Percentiles rank a stretch among this genome's conserved stretches.
phyloP scores from a whole-genome alignment of 345 rosid species.

The Linum usitatissimum region DNA sequence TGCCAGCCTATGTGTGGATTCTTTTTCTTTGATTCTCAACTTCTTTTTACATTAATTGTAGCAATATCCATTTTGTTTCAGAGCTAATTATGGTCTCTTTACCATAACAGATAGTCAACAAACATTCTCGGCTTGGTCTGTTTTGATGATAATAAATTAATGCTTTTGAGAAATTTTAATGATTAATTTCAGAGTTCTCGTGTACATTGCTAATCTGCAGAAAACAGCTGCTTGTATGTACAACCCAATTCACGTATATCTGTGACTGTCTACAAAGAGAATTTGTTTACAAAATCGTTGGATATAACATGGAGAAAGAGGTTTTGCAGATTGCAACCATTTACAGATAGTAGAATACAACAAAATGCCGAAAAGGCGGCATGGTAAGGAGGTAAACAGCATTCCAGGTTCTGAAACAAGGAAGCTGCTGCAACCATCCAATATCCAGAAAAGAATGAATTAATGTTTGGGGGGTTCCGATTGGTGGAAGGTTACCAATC shows the following conservation, averaged over 20 bases:
- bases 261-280: background rate
- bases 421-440: background rate
- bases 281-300: background rate
- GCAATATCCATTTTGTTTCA: background rate
- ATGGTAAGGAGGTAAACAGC: background rate
- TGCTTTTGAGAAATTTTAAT: background rate
- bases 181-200: background rate
- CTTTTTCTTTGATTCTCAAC: background rate
- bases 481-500: slow-evolving; percentile 45
- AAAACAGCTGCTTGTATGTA: background rate
- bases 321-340: background rate
- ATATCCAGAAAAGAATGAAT: background rate
- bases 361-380: background rate
- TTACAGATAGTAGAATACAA: background rate
- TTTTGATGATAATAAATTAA: background rate
- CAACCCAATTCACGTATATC: background rate
- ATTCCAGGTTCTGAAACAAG: background rate
- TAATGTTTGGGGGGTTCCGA: background rate
- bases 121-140: background rate
- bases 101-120: no score
- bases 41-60: background rate
- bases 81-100: background rate
- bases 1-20: background rate
- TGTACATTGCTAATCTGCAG: background rate
- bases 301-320: background rate